Conservation (phyloP, 208 protist genomes). For the Acanthamoeba rhysodes region DNA sequence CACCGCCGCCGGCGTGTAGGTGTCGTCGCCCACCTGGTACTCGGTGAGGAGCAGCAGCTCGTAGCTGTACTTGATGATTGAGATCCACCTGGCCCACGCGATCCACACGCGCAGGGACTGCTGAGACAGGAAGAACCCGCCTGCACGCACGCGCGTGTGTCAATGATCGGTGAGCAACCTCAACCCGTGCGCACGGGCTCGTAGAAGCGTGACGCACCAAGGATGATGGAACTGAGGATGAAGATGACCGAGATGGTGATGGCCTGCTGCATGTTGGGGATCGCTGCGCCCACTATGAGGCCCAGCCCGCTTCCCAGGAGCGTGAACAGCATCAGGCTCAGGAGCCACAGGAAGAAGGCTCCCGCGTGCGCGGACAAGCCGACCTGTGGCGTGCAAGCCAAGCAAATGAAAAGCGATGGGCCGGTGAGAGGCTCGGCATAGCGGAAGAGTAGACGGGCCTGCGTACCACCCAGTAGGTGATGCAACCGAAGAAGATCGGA, state of each 20-base stretch:
- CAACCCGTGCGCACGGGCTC: too few species aligned
- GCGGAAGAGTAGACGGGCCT: too few species aligned
- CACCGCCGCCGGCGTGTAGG: neutral
- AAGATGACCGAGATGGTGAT: neutral
- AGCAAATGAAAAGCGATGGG: too few species aligned
- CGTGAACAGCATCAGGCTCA: neutral
- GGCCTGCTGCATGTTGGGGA: neutral
- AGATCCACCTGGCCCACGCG: neutral
- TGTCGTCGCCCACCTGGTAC: neutral
- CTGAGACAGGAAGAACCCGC: neutral
- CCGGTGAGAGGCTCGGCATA: too few species aligned
- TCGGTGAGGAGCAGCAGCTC: neutral
- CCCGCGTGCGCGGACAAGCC: neutral
- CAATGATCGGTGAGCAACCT: neutral
- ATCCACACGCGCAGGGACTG: neutral
- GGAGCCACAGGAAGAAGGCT: neutral
- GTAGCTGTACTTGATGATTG: conserved; percentile 13
- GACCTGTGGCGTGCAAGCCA: neutral
- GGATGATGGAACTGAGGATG: neutral
- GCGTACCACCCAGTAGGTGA: conserved; percentile 83
- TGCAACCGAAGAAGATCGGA: conserved; percentile 13
- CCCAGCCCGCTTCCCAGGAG: neutral
- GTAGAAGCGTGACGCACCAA: too few species aligned
- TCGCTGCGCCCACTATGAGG: neutral
- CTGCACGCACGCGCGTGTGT: neutral